These are phyloP conservation scores for Cinchona pubescens DNA, from an alignment of 257 asterid species.

Conservation along the genomic window DNA sequence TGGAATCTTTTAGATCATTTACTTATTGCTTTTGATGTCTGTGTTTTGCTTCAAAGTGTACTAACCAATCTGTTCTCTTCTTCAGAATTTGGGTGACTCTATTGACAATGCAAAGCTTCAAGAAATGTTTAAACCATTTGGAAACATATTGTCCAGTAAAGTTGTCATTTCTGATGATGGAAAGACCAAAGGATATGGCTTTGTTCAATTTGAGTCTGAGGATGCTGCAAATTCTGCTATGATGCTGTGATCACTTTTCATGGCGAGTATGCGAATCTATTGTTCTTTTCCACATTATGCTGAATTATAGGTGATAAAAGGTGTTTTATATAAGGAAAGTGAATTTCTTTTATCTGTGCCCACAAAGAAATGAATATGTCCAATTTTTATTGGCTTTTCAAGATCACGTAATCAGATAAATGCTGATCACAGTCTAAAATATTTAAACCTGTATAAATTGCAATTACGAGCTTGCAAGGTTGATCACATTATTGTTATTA, in stretches of 20 bases:
- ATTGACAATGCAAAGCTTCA: slow-evolving; percentile 38
- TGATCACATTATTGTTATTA: not conserved
- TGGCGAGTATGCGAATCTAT: slow-evolving; percentile 32
- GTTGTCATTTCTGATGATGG: slow-evolving; percentile 39
- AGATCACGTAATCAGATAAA: not conserved
- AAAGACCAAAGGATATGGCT: slow-evolving; percentile 62
- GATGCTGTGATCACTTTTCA: slow-evolving; percentile 58
- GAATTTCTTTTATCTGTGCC: not conserved
- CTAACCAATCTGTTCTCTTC: not conserved
- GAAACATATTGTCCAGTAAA: slow-evolving; percentile 39
- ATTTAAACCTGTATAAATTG: not conserved
- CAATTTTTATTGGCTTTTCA: not conserved
- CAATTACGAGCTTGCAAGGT: not conserved
- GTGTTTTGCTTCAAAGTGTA: not conserved
- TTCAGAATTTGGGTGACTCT: slow-evolving; percentile 37
- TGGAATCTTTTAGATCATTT: not conserved
- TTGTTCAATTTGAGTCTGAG: slow-evolving; percentile 47
- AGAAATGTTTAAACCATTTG: slow-evolving; percentile 36
- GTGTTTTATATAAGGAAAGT: not conserved
- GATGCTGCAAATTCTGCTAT: slow-evolving; percentile 46
- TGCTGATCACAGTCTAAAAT: not conserved
- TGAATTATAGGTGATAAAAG: not conserved
- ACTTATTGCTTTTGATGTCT: not conserved
- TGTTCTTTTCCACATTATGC: slow-evolving; percentile 1
- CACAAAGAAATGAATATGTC: not conserved